Base-by-base conservation (phyloP, 2,329 filamentous ascomycete genomes). In the Cercospora sp. region DNA sequence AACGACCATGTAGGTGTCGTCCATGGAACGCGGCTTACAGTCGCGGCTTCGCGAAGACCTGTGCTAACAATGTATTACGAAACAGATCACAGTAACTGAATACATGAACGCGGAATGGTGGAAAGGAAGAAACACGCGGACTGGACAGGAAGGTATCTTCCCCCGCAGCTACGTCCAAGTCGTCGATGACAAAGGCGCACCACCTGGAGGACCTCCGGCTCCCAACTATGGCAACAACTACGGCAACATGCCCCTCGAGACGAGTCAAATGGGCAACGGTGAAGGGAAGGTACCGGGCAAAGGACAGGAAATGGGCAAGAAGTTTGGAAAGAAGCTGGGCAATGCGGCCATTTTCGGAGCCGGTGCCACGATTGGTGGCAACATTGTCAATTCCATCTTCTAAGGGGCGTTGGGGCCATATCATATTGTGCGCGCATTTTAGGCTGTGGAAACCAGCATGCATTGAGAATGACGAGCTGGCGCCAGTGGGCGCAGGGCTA, bases 61-160 rank as follows among this genome's bases (percentile, higher is more conserved):
- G 5, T 55, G 12, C 23, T 55, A 8, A 55, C 26, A 16, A 4
- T 8, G 1, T n/a, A 55, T 26, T 30, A 12, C 23, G 23, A 55
- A 28, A 55, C 13, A 55, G 48, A 55, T 63, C 10, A 86, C 88
- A 68, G 91, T 98, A 23, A 87, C 89, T 72, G 92, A 97, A 53
- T 94, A 97, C 83, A 95, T 97, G 90, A 98, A 98, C 81, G 88
- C 90, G 70, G 94, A 98, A 81, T 98, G 94, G 94, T 97, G 93
- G 93, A 90, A 93, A 85, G 94, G 94, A 73, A 88, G 87, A 74
- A 97, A 97, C 81, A 84, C 90, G 76, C 89, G 93, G 63, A 97
- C 93, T 8, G 90, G 90, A 65, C 83, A 88, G 73, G 92, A 97
- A 82, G 94, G 94, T 75, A 97, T 98, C 79, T 98, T 98, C 86